Evolutionary conservation across 2,329 filamentous ascomycete genomes (phyloP), one percentile per base, ranked within the genome.

Genomic region (Penicillium concentricum): DNA sequence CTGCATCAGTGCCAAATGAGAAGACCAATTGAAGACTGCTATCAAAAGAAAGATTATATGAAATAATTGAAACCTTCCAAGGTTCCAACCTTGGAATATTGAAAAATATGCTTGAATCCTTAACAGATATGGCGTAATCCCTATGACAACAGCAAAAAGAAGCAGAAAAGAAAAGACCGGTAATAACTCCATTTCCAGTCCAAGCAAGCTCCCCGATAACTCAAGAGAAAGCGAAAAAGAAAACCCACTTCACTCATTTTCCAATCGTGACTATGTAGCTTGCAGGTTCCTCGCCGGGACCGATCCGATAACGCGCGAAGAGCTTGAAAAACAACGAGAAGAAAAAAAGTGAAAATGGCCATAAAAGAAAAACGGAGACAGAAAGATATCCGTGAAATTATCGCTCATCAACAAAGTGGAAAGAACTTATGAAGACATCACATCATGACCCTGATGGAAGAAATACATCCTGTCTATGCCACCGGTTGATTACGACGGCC

Each of bases 401-500:
- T 59, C 56, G 60, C 51, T 59, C 51, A 61, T 54, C 51, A 52
- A 34, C 34, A 60, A 51, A 51, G 43, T 26, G 54, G 9, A 38
- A 28, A 51, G 45, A 50, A 47, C 38, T 38, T 54, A 49, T 55
- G 44, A 51, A 55, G 43, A 50, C 55, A 56, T 58, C 43, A 51
- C 34, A 58, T 32, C 53, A 38, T 44, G 24, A 24, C 39, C 26
- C 42, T 26, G 22, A 43, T 35, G 41, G 35, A 46, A 37, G 10
- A 44, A 30, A 34, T 47, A 45, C 18, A 48, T 51, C 44, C 26
- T 43, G 45, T 44, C 60, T 59, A 74, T 22, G 51, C 65, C 43
- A 71, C 70, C 10, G 69, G 63, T 39, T 72, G 70, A 26, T 74
- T 66, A 52, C 70, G 71, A 47, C 72, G 84, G 28, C 79, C 79